A percentile compares a stretch with the other conserved stretches of the same genome.
phyloP scores from a whole-genome alignment of 129 eudicot genomes.

The Flaveria ramosissima region DNA sequence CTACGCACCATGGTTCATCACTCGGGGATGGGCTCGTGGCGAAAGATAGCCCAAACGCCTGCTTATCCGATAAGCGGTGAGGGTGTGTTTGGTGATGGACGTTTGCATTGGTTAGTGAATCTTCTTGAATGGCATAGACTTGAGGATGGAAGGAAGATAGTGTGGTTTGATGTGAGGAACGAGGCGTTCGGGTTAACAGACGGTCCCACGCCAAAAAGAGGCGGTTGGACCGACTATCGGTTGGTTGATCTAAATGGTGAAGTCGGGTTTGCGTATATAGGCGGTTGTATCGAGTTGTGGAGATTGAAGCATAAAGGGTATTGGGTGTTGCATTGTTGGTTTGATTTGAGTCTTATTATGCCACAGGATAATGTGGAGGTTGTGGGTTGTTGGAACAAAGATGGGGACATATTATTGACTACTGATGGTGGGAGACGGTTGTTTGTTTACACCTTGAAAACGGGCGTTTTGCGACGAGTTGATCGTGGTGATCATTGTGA shows the following conservation, averaged over 20 bases:
- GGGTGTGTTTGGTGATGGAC: too few relatives aligned
- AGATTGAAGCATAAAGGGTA: background rate
- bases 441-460: background rate
- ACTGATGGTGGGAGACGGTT: background rate
- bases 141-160: background rate
- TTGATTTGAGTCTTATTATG: background rate
- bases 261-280: background rate
- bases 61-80: too few relatives aligned
- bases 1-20: too few relatives aligned
- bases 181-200: conserved; percentile 5
- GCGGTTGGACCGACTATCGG: background rate
- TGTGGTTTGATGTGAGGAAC: conserved; percentile 15
- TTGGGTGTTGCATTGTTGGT: background rate
- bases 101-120: too few relatives aligned
- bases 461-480: background rate
- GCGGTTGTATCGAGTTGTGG: background rate
- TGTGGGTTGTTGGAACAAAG: conserved; percentile 19
- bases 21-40: too few relatives aligned
- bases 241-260: background rate
- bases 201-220: background rate
- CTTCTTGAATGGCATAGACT: too few relatives aligned
- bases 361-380: background rate
- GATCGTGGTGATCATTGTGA: background rate
- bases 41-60: too few relatives aligned
- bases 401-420: background rate